Base-by-base conservation (phyloP, 2,329 filamentous ascomycete genomes). In the Ophiostoma quercus region DNA sequence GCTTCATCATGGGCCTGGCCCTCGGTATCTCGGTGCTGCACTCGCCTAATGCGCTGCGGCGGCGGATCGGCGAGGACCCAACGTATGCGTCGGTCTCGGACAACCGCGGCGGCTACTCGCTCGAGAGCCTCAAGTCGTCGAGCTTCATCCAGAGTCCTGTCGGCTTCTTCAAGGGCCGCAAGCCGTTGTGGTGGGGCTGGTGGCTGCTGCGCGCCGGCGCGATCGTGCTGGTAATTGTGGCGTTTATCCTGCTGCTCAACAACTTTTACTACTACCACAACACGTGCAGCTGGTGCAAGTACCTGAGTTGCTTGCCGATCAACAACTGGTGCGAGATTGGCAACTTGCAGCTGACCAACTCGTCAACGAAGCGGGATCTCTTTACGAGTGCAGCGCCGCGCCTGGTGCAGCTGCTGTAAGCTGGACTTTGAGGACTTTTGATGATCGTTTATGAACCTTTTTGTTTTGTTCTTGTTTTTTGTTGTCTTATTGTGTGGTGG, bases 141-240 rank as follows among this genome's bases (percentile, higher is more conserved):
- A 78, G 82, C 0, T 88, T 90, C 74, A 77, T 87, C 70, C 87
- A 88, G 75, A 87, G 85, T 71, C 87, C 90, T 0, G 77, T 88
- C 3, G 88, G 87, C 6, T 97, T 97, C 80, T 98, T 98, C 82
- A 94, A 94, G 78, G 92, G 92, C 25, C 87, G 95, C 22, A 97
- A 96, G 78, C 90, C 91, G 29, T 84, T 97, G 8, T 99, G 95
- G 95, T 99, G 95, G 95, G 90, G 83, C 6, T 99, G 95, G 95
- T 98, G 94, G 94, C 79, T 97, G 29, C 84, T 98, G 37, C 87
- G 95, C 22, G 91, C 86, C 0, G 92, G 85, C 0, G 89, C 90
- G 32, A 81, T 99, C 68, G 85, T 97, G 8, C 85, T 88, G n/a
- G 90, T 94, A 43, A 83, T 97, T 47, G 85, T 96, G 57, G 90